Conservation (phyloP, 2,329 filamentous ascomycete genomes). For the Aureobasidium sp. region DNA sequence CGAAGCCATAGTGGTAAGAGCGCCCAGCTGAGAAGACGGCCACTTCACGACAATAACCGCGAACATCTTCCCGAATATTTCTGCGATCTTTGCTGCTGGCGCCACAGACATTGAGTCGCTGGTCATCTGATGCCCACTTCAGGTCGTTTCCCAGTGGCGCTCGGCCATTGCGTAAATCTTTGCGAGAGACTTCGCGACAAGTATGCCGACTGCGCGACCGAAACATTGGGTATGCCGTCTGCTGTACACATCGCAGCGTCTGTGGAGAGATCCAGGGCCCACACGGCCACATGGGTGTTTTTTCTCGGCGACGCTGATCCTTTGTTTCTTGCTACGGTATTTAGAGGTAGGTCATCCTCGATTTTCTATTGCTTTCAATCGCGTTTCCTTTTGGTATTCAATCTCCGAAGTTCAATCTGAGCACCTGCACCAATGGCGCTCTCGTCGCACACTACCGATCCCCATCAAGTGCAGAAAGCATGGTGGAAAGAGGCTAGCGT, state of each 20-base stretch:
- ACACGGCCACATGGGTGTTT: background rate
- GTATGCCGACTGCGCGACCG: too few species aligned
- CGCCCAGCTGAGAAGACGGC: too few species aligned
- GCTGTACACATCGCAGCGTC: too few species aligned
- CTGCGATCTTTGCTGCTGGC: background rate
- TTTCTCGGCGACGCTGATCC: background rate
- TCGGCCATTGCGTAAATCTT: background rate
- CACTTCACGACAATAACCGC: background rate
- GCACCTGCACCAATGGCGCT: background rate
- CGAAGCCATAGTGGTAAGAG: too few species aligned
- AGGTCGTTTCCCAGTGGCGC: background rate
- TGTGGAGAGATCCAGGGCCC: background rate
- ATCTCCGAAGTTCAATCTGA: too few species aligned
- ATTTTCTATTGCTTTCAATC: too few species aligned
- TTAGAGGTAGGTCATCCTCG: background rate
- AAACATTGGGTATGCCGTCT: background rate
- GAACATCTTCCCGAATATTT: background rate
- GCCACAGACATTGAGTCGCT: background rate
- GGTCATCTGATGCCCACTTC: background rate
- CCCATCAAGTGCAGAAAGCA: background rate
- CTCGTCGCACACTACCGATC: background rate
- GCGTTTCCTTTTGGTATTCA: too few species aligned
- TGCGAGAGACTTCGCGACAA: background rate
- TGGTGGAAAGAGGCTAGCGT: conserved; percentile 38
- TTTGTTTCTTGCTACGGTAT: background rate